Evolutionary conservation across 2,329 filamentous ascomycete species (phyloP).

Genomic region (Colletotrichum scovillei): DNA sequence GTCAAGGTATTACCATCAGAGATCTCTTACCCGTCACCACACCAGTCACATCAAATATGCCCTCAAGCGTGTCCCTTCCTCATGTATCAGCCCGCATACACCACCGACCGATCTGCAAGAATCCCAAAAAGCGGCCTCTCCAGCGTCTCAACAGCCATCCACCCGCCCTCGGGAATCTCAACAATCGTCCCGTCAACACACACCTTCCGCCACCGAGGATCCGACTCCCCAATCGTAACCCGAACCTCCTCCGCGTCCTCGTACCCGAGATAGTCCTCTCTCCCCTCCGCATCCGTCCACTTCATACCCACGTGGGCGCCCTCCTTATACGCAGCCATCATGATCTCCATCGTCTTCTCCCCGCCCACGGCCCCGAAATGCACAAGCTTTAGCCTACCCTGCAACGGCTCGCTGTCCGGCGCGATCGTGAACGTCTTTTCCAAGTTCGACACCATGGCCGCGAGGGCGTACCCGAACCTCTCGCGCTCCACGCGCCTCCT

Average conservation of each 20-base stretch:
- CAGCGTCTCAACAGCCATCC: slow-evolving; percentile 72
- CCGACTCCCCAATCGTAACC: slow-evolving; percentile 74
- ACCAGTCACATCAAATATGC: background rate
- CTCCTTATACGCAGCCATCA: slow-evolving; percentile 72
- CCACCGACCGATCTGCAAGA: slow-evolving; percentile 49
- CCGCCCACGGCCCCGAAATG: slow-evolving; percentile 77
- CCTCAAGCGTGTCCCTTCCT: background rate
- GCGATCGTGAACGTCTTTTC: slow-evolving; percentile 87
- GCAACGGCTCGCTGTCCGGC: slow-evolving; percentile 75
- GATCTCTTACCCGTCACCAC: background rate
- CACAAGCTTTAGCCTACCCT: slow-evolving; percentile 77
- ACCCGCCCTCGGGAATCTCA: slow-evolving; percentile 75
- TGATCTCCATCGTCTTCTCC: slow-evolving; percentile 78
- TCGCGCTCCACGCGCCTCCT: slow-evolving; percentile 39
- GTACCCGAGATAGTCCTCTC: slow-evolving; percentile 72
- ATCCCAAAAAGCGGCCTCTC: slow-evolving; percentile 54
- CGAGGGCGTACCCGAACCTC: slow-evolving; percentile 81
- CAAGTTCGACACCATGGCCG: slow-evolving; percentile 81
- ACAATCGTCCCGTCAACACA: slow-evolving; percentile 95
- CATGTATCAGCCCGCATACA: background rate
- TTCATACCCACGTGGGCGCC: slow-evolving; percentile 66
- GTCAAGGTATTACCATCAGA: background rate
- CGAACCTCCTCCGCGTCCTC: slow-evolving; percentile 74
- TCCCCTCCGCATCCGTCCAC: slow-evolving; percentile 64
- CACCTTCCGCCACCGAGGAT: slow-evolving; percentile 83